Base-by-base conservation (phyloP, 108 stramenopile genomes). In the Pseudonitzschia pungens region DNA sequence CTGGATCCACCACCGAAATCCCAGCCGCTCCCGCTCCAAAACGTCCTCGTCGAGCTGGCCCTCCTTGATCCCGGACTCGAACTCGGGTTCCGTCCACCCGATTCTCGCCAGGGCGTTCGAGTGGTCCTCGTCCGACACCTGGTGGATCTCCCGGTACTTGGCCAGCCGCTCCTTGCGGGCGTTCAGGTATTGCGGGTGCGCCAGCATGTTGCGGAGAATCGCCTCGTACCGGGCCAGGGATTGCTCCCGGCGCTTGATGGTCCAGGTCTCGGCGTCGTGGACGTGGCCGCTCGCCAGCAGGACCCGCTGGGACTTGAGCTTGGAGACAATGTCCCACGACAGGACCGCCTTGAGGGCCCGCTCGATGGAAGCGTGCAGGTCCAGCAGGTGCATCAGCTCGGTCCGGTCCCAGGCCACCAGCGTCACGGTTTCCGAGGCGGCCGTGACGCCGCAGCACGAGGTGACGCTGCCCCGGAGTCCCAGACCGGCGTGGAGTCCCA, bases 271-370 rank as follows among this genome's bases (percentile, higher is more conserved):
- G 12, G 87, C 73, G 66, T 95, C 85, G 15, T 83, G 67, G n/a
- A 91, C 76, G 31, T 71, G 21, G 26, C 81, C 84, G 18, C 74
- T 71, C 0, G 83, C 66, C n/a, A 91, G 59, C 70, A 89, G 64
- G 21, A 68, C 68, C 45, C 94, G 75, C 74, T 95, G 94, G 0
- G 65, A 68, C 71, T 95, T 95, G 16, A 95, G 73, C 70, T 95
- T 95, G 43, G 89, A 88, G 0, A 95, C 89, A 76, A 95, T 89
- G 75, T 95, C 94, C 91, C 91, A 95, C 66, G 79, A 82, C 53
- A 95, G 65, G 28, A 80, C 81, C 0, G 89, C 85, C 79, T 91
- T 87, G 53, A 95, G 53, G 12, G 91, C 72, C 12, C 82, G 83
- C 26, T 78, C 79, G 28, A 92, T 65, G 62, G 59, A 43, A 36